Conservation (phyloP, 2,329 filamentous ascomycete species). For the Colletotrichum sansevieriae region DNA sequence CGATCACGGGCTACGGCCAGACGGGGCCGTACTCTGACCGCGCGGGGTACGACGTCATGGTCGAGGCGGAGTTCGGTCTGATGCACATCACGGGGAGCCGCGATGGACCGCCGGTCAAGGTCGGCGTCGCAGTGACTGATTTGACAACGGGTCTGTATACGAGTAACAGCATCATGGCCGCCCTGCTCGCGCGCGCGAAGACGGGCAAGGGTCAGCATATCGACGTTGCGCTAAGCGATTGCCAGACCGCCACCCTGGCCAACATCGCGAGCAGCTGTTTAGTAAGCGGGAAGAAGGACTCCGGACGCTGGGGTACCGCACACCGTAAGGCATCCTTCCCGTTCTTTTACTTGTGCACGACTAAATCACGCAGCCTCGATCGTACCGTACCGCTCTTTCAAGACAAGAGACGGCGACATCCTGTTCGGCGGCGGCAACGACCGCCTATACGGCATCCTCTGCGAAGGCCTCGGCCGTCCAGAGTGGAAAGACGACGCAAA, state of each 20-base stretch:
- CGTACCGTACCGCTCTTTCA: conserved; percentile 91
- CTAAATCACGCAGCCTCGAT: conserved; percentile 77
- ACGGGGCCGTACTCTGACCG: conserved; percentile 89
- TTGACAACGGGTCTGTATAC: conserved; percentile 96
- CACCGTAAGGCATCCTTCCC: conserved; percentile 74
- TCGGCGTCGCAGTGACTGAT: conserved; percentile 96
- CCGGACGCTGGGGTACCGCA: conserved; percentile 94
- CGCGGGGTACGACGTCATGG: conserved; percentile 99
- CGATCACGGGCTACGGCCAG: conserved; percentile 97
- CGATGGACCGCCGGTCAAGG: conserved; percentile 93
- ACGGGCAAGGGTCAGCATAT: conserved; percentile 91
- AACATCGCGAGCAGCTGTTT: conserved; percentile 95
- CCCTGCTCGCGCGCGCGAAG: conserved; percentile 79
- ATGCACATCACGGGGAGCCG: conserved; percentile 98
- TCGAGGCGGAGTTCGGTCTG: conserved; percentile 96
- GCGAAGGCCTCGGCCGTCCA: conserved; percentile 67
- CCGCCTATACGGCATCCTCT: conserved; percentile 75
- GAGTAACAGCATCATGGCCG: conserved; percentile 95
- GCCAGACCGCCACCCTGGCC: conserved; percentile 92
- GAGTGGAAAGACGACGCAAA: conserved; percentile 72
- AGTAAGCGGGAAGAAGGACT: conserved; percentile 88
- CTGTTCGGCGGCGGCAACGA: conserved; percentile 81
- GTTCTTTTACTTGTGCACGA: conserved; percentile 25
- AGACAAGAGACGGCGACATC: conserved; percentile 78
- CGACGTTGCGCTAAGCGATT: conserved; percentile 91